Evolutionary conservation across 2,329 filamentous ascomycete genomes (phyloP), one percentile per base, ranked within the genome.

Genomic region (Cytospora piceae): DNA sequence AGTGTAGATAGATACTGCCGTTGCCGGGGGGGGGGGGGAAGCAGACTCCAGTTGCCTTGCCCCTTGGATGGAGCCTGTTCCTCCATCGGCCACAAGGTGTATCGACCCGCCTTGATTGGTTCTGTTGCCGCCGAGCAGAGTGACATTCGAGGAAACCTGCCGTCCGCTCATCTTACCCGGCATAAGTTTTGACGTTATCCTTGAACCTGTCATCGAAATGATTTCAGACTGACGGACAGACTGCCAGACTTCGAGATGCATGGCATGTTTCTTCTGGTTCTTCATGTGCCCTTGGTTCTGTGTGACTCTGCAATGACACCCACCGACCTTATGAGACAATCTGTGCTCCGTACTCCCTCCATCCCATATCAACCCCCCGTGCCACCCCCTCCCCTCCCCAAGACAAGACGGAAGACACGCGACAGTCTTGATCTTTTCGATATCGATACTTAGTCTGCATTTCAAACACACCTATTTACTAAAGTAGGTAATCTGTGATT

Each of bases 91-190:
- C 53, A 53, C 58, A 61, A 31, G 37, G 55, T 39, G 54, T 61
- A 42, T 37, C 57, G 32, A 42, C 34, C 27, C 53, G 24, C 37
- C 53, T 60, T 71, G 70, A 73, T 73, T 73, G 71, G 72, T 63
- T 66, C 46, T 59, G 22, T 65, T 67, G 58, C 63, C 66, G 66
- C 66, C 66, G 61, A 51, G 57, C 42, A 32, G 39, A 63, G 61
- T 63, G 39, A 24, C 61, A 63, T 63, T 27, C 42, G 31, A 62
- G 60, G 34, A 61, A 61, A 42, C 22, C 56, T 37, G 22, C 27
- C 54, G 60, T 56, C 37, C 60, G 53, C 52, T 54, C 52, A 62
- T 56, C 27, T 54, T 20, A 62, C 51, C 51, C 32, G 54, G 59
- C 59, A 55, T 51, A 32, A 34, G 4, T 20, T 31, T 46, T 42